Conservation (phyloP, 2,329 filamentous ascomycete genomes). For the Beauveria scarabaeidicola region DNA sequence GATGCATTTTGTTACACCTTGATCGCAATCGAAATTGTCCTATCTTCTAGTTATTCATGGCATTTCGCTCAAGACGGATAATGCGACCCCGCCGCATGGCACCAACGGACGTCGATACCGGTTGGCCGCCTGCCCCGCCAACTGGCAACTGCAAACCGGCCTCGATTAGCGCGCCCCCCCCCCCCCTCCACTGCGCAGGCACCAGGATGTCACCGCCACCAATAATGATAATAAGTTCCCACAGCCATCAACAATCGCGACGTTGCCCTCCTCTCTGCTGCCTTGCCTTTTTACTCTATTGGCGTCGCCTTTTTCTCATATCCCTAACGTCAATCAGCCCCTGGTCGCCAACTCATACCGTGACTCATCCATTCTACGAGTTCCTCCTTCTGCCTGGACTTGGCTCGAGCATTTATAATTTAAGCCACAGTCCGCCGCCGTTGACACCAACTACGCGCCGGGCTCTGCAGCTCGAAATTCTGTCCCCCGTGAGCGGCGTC, state of each 20-base stretch:
- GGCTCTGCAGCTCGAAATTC: background rate
- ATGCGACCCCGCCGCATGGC: background rate
- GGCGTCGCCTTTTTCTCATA: background rate
- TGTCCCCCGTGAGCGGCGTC: background rate
- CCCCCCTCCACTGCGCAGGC: background rate
- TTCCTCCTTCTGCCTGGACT: background rate
- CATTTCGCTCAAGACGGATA: background rate
- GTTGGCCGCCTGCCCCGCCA: background rate
- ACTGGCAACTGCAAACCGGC: background rate
- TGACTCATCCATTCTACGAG: background rate
- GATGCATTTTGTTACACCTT: background rate
- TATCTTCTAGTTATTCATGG: background rate
- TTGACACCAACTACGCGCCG: background rate
- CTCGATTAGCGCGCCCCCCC: background rate
- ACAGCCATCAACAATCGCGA: conserved; percentile 4
- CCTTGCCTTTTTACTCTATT: background rate
- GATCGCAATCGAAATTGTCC: too few species aligned
- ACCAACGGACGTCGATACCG: background rate
- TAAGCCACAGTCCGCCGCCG: background rate
- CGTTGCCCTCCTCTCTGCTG: background rate
- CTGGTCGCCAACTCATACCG: background rate
- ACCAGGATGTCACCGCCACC: conserved; percentile 6
- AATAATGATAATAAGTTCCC: too few species aligned
- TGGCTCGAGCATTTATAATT: background rate
- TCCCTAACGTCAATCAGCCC: background rate